Evolutionary conservation across 1,139 yeast genomes (phyloP).

Genomic region (Scheffersomyces segobiensis): DNA sequence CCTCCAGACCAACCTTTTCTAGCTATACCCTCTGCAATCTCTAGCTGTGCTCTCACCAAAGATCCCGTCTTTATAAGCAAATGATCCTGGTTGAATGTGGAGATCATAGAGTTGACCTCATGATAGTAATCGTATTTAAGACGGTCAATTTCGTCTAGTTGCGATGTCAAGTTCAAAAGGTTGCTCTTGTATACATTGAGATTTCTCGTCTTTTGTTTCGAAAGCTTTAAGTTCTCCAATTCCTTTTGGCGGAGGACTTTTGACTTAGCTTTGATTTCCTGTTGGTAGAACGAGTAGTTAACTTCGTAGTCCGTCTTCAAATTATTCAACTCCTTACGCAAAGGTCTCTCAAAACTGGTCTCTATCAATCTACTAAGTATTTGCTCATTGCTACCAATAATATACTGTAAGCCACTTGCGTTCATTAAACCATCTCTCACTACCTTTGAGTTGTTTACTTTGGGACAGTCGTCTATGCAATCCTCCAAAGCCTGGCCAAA

Average conservation of each 20-base stretch:
- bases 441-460: constrained; percentile 63
- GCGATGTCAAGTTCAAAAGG: constrained; percentile 64
- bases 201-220: constrained; percentile 59
- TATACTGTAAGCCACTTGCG: constrained; percentile 77
- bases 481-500: constrained; percentile 73
- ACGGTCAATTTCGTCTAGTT: constrained; percentile 76
- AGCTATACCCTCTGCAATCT: constrained; percentile 78
- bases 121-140: constrained; percentile 75
- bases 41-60: constrained; percentile 75
- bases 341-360: constrained; percentile 57
- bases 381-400: constrained; percentile 77
- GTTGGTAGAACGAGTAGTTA: constrained; percentile 55
- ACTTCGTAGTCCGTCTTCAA: constrained; percentile 40
- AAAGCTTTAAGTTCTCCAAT: constrained; percentile 52
- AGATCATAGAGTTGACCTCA: constrained; percentile 56
- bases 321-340: constrained; percentile 40
- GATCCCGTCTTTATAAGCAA: constrained; percentile 61
- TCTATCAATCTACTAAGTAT: constrained; percentile 61
- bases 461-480: constrained; percentile 52
- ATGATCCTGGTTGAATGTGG: constrained; percentile 42
- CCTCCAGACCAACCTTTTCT: constrained; percentile 87
- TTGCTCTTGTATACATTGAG: constrained; percentile 65
- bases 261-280: constrained; percentile 52
- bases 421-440: constrained; percentile 67
- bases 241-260: constrained; percentile 55